These are phyloP conservation scores for Rhodofomes roseus DNA, from an alignment of 1,284 basidiomycete genomes.

Conservation along the genomic window DNA sequence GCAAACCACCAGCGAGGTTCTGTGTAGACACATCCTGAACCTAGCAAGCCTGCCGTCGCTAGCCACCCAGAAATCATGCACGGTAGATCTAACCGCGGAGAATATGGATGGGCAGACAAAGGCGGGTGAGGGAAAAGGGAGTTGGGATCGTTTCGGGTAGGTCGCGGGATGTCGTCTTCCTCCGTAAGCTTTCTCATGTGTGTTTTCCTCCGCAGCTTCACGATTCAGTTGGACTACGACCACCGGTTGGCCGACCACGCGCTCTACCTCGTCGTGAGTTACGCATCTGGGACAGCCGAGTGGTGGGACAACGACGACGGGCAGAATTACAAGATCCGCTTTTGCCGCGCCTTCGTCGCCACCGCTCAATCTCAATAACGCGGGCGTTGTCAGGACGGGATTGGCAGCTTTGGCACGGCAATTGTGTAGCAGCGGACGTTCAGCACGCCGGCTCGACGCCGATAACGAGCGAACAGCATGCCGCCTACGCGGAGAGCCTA, in stretches of 20 bases:
- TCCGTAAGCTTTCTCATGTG: too few relatives aligned
- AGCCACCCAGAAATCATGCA: constrained; percentile 12
- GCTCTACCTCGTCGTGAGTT: constrained; percentile 65
- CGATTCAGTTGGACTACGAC: too few relatives aligned
- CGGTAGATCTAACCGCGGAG: too few relatives aligned
- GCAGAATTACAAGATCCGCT: constrained; percentile 73
- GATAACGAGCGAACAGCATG: constrained; percentile 17
- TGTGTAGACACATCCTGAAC: constrained; percentile 59
- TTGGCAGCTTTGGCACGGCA: neutral
- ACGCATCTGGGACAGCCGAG: constrained; percentile 50
- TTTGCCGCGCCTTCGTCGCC: constrained; percentile 33
- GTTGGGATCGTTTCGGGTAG: too few relatives aligned
- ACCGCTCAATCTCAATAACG: constrained; percentile 5
- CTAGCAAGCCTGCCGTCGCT: constrained; percentile 42
- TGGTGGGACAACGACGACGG: constrained; percentile 91
- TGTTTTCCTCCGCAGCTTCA: too few relatives aligned
- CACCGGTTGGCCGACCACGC: too few relatives aligned
- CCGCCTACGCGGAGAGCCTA: neutral
- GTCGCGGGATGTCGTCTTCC: too few relatives aligned
- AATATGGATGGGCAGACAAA: too few relatives aligned
- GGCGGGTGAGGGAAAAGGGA: too few relatives aligned
- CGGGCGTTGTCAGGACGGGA: neutral
- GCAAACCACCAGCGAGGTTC: constrained; percentile 89
- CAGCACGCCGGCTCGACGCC: constrained; percentile 32
- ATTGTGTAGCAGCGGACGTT: constrained; percentile 32